Conservation (phyloP, 208 protist species). For the Leishmania arabica region DNA sequence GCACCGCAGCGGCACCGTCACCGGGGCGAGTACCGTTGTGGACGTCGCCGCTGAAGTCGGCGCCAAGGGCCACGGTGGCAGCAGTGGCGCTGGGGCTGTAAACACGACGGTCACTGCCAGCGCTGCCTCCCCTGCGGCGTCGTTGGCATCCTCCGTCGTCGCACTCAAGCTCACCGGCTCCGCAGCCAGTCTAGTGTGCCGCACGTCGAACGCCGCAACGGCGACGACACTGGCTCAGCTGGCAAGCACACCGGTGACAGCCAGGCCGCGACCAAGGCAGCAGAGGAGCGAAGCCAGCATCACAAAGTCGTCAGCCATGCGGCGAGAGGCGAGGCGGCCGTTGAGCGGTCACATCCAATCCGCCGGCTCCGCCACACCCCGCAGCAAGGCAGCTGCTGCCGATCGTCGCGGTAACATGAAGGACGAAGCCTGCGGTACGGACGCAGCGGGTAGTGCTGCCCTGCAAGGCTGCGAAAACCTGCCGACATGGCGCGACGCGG, state of each 20-base stretch:
- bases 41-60: background rate
- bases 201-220: background rate
- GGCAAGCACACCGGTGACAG: background rate
- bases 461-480: background rate
- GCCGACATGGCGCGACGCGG: background rate
- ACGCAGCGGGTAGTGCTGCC: background rate
- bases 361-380: background rate
- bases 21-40: background rate
- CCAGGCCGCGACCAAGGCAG: background rate
- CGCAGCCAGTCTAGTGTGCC: background rate
- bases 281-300: background rate
- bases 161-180: background rate
- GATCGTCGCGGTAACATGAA: background rate
- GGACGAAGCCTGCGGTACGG: background rate
- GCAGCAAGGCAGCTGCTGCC: background rate
- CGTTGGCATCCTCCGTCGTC: background rate
- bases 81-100: background rate
- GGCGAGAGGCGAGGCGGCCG: background rate
- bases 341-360: background rate
- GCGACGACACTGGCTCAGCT: background rate
- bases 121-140: background rate
- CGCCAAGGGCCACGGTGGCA: background rate
- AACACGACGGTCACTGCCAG: background rate
- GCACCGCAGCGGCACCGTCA: background rate
- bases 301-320: background rate